Evolutionary conservation across 2,329 filamentous ascomycete species (phyloP).

Genomic region (Capronia epimyces): DNA sequence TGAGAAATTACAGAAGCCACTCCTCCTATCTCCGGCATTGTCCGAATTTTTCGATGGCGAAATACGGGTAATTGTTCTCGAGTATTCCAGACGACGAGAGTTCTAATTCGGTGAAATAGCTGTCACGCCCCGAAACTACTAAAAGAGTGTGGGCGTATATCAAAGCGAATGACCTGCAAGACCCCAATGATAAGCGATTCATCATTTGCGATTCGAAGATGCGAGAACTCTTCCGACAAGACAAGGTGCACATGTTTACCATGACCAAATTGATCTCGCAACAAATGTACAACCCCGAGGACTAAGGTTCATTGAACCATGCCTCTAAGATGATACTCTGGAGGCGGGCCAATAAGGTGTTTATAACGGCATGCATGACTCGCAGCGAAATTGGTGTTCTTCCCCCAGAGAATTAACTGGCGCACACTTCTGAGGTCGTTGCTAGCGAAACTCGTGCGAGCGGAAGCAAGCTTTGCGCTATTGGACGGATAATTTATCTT

Average conservation of each 20-base stretch:
- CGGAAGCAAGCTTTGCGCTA: background rate
- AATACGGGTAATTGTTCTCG: conserved; percentile 37
- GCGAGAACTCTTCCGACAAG: conserved; percentile 84
- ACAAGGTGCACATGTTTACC: conserved; percentile 95
- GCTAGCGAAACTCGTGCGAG: background rate
- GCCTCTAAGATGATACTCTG: conserved; percentile 19
- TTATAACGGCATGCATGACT: background rate
- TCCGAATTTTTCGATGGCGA: conserved; percentile 43
- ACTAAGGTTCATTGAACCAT: conserved; percentile 40
- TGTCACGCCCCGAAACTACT: conserved; percentile 90
- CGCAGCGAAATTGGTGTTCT: background rate
- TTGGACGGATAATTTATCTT: too few species aligned
- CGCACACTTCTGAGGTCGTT: background rate
- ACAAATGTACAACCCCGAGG: conserved; percentile 81
- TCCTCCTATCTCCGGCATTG: conserved; percentile 43
- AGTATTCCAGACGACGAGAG: conserved; percentile 1
- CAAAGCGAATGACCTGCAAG: conserved; percentile 79
- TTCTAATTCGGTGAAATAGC: conserved; percentile 43
- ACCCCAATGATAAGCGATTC: conserved; percentile 83
- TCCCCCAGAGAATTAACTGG: background rate
- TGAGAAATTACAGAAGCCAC: conserved; percentile 38
- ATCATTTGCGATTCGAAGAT: conserved; percentile 89
- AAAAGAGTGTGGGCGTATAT: conserved; percentile 97
- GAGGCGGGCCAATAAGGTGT: background rate
- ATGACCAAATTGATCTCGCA: conserved; percentile 96